phyloP scores from a whole-genome alignment of 139 green algal species.

The Astrephomene gubernaculifera region DNA sequence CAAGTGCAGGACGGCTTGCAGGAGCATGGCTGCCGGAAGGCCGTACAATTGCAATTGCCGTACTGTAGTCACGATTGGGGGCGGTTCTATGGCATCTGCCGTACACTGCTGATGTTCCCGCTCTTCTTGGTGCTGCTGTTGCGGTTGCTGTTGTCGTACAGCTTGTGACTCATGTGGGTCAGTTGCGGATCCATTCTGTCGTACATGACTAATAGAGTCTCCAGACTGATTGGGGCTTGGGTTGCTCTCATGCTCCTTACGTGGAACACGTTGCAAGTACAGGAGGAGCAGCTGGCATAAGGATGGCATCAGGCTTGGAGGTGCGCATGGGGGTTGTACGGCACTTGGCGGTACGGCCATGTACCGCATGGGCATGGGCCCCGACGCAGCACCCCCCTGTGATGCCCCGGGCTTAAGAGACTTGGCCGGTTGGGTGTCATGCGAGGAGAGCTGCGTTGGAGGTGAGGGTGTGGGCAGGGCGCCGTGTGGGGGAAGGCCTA shows the following conservation, averaged over 20 bases:
- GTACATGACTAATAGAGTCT: background rate
- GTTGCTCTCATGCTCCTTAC: no score
- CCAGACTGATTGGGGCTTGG: background rate
- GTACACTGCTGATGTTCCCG: background rate
- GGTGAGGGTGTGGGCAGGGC: background rate
- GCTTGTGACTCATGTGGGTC: no score
- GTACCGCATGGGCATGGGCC: no score
- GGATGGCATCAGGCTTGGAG: background rate
- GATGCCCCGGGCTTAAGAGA: background rate
- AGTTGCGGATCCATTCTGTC: background rate
- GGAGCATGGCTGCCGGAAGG: conserved; percentile 1
- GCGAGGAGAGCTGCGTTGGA: background rate
- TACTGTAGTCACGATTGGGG: background rate
- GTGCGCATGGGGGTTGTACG: background rate
- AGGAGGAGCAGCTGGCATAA: conserved; percentile 22
- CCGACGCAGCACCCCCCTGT: no score
- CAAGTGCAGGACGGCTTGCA: conserved; percentile 26
- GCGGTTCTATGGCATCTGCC: background rate
- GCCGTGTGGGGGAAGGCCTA: no score
- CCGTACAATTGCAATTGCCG: background rate
- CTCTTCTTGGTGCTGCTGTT: background rate
- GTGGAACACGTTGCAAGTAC: conserved; percentile 1
- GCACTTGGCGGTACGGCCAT: no score
- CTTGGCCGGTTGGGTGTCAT: background rate
- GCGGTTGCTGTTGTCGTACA: no score